Conservation (phyloP, 441 rosid genomes). For the Erodium chrysanthum region DNA sequence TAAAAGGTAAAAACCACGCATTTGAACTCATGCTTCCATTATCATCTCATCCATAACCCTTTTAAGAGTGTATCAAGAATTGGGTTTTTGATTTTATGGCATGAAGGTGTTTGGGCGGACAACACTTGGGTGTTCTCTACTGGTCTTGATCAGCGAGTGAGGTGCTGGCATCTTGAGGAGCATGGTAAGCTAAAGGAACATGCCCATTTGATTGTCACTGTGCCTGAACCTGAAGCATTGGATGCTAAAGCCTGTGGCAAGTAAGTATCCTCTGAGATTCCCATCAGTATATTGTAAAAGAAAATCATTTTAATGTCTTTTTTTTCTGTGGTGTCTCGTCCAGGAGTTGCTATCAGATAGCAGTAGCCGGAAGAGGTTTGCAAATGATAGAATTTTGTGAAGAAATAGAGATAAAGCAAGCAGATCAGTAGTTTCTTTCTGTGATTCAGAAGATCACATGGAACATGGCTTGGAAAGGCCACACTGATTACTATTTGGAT, state of each 20-base stretch:
- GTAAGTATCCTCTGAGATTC: conserved; percentile 30
- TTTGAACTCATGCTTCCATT: background rate
- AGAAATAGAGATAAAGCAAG: too few relatives aligned
- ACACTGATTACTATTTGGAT: too few relatives aligned
- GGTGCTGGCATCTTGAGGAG: conserved; percentile 64
- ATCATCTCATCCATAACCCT: background rate
- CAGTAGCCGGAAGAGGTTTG: conserved; percentile 88
- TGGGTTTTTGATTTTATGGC: conserved; percentile 18
- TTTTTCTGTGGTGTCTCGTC: background rate
- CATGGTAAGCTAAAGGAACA: conserved; percentile 39
- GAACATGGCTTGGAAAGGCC: too few relatives aligned
- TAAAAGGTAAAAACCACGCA: conserved; percentile 52
- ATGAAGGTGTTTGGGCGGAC: conserved; percentile 85
- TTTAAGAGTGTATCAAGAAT: conserved; percentile 2
- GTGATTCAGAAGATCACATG: too few relatives aligned
- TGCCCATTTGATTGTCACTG: conserved; percentile 52
- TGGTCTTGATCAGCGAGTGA: conserved; percentile 91
- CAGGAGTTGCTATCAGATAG: conserved; percentile 70
- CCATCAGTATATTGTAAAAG: background rate
- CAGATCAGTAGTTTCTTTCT: too few relatives aligned
- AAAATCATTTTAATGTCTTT: too few relatives aligned
- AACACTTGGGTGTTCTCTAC: conserved; percentile 77
- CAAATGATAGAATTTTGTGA: conserved; percentile 57
- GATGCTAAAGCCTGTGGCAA: conserved; percentile 59
- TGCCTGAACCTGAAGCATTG: conserved; percentile 88